phyloP scores from a whole-genome alignment of 495 filamentous ascomycete species.

The Antarctomyces pellizariae region DNA sequence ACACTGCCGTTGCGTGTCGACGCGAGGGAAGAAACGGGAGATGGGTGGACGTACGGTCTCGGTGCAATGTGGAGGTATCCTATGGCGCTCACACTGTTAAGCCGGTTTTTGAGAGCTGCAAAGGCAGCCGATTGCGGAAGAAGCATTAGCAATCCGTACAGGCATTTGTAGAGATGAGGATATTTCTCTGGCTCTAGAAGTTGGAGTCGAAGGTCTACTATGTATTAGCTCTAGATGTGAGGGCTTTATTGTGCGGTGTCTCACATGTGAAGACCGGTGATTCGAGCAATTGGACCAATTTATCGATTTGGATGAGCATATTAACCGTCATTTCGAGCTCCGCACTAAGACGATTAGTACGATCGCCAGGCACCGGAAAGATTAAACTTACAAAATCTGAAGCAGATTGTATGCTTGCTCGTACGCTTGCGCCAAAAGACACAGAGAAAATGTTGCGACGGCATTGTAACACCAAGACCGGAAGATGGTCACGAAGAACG shows the following conservation, averaged over 20 bases:
- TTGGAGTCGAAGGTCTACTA: slow-evolving; percentile 71
- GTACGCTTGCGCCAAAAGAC: slow-evolving; percentile 89
- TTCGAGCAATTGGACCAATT: slow-evolving; percentile 90
- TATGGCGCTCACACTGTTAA: slow-evolving; percentile 91
- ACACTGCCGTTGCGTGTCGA: slow-evolving; percentile 18
- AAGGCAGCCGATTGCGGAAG: slow-evolving; percentile 94
- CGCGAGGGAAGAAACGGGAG: slow-evolving; percentile 9
- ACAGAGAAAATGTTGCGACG: slow-evolving; percentile 90
- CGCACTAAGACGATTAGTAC: slow-evolving; percentile 35
- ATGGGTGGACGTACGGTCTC: slow-evolving; percentile 42
- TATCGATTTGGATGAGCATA: slow-evolving; percentile 97
- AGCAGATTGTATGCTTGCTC: slow-evolving; percentile 94
- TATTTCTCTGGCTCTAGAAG: slow-evolving; percentile 95
- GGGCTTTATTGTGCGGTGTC: slow-evolving; percentile 4
- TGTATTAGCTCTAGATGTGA: slow-evolving; percentile 1
- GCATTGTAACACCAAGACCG: slow-evolving; percentile 97
- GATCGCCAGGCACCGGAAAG: neutral
- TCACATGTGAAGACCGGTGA: slow-evolving; percentile 93
- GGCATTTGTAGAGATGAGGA: slow-evolving; percentile 91
- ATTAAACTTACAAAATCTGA: slow-evolving; percentile 60
- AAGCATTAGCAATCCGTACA: slow-evolving; percentile 94
- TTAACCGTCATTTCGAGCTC: slow-evolving; percentile 98
- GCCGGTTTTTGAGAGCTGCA: slow-evolving; percentile 83
- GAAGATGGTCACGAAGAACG: slow-evolving; percentile 85
- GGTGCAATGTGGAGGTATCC: slow-evolving; percentile 76